Base-by-base conservation (phyloP, 2,329 filamentous ascomycete genomes). In the Phaeosphaeria sp. region DNA sequence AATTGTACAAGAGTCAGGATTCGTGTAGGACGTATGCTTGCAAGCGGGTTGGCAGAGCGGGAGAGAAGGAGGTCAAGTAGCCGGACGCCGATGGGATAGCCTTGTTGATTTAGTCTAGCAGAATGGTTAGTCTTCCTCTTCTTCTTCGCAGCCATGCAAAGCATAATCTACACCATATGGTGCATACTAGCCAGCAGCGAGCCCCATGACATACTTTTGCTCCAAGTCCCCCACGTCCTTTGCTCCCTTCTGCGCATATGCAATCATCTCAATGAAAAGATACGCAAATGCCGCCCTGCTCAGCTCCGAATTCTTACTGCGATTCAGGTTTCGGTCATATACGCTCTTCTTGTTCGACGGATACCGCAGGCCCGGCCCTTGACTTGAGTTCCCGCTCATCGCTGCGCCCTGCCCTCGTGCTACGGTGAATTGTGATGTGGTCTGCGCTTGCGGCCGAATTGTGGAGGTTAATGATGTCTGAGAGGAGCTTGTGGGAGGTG, bases 301-400 rank as follows among this genome's bases (percentile, higher is more conserved):
- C 66, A 96, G 87, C 82, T 98, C 94, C 57, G 91, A 87, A 69
- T 91, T 92, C 77, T 92, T 91, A 69, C 89, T 90, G 64, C 95
- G 90, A 80, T 97, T 97, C 60, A 98, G 84, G 61, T 96, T 93
- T 54, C 95, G 87, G 83, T 97, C 93, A 83, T 98, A 99, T 81
- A 99, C 98, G 64, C 93, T 97, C 82, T 98, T 98, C 81, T 93
- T 92, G 78, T 89, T 96, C 55, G 91, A 91, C 48, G 95, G 94
- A 72, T 96, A 92, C 67, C 93, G 91, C 61, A 99, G 88, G 23
- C 91, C 89, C 13, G 68, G 47, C 51, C 62, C 69, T 63, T 65
- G 67, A 47, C 56, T 62, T 44, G 59, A 54, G 53, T 61, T 69
- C 44, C 65, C 65, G 58, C 66, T 72, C 69, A 73, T 73, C 7